Base-by-base conservation (phyloP, 176 grass and related monocot genomes). In the barley (Hordeum vulgare) region DNA sequence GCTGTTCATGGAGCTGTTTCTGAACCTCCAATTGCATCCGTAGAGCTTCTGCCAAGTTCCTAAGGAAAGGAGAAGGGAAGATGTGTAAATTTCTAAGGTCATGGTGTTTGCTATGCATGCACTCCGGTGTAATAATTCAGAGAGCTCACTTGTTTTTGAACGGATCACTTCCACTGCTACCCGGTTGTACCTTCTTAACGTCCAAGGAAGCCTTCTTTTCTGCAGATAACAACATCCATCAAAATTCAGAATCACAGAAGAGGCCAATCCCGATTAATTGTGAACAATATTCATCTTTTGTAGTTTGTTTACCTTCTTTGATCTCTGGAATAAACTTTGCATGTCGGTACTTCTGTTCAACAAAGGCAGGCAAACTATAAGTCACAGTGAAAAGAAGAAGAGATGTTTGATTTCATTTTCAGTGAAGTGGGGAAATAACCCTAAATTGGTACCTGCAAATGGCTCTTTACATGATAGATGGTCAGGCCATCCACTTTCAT, bases 391-490 rank as follows among this genome's bases (percentile, higher is more conserved):
- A 45, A 79, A 28, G 67, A 26, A 35, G 1, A 76, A 76, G 11
- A 36, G 13, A 36, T 3, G 58, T 26, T 67, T 67, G 9, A 13
- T 67, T n/a, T 17, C 78, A 45, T 66, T 27, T 82, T 59, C 17
- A 61, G 35, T 17, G 44, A 21, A 3, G 24, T 21, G 31, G 58
- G 10, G 1, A 31, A 6, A 29, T 1, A 18, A 25, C 31, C 10
- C 7, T 58, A n/a, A 9, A 85, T 2, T 35, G 11, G 36, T 76
- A 98, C 96, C 96, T 98, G 96, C 44, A 99, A 90, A 68, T 99
- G 96, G 81, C 93, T 96, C 91, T 99, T 99, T 85, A 99, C 96
- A 86, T 99, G 96, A 69, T 90, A 99, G 31, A 99, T 96, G 8
- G 96, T 99, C 60, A 99, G 81, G 65, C 91, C 93, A 65, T 96